phyloP scores from a whole-genome alignment of 2,329 filamentous ascomycete genomes.

The Aspergillus texensis region DNA sequence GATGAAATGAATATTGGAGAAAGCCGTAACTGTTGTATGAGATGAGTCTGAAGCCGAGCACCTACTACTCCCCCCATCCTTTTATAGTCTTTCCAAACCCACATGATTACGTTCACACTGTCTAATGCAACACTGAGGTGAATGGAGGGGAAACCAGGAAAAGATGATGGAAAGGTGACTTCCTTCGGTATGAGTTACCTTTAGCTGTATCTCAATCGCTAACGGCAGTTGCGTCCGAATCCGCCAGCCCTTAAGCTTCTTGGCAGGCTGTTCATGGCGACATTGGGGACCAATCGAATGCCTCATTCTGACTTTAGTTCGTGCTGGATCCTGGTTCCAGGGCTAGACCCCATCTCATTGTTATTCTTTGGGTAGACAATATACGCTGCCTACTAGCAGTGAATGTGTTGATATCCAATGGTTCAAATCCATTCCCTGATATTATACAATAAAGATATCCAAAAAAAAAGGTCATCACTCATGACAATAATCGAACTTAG shows the following conservation, averaged over 20 bases:
- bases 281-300: not conserved
- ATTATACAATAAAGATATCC: not conserved
- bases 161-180: not conserved
- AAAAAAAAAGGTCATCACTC: conserved; percentile 11
- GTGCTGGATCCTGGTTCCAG: not conserved
- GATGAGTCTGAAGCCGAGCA: not conserved
- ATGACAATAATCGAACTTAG: conserved; percentile 13
- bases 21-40: not conserved
- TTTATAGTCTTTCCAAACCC: not conserved
- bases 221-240: not conserved
- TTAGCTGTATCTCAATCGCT: not conserved
- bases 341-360: not conserved
- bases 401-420: not conserved
- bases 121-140: not conserved
- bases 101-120: not conserved
- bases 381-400: not conserved
- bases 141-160: not conserved
- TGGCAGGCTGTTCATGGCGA: not conserved
- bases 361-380: not conserved
- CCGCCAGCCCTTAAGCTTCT: not conserved
- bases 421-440: not conserved
- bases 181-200: not conserved
- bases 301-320: not conserved
- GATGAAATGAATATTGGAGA: not conserved
- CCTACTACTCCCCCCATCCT: not conserved